Evolutionary conservation across 2,329 filamentous ascomycete genomes (phyloP).

Genomic region (Verticillium nonalfalfae): DNA sequence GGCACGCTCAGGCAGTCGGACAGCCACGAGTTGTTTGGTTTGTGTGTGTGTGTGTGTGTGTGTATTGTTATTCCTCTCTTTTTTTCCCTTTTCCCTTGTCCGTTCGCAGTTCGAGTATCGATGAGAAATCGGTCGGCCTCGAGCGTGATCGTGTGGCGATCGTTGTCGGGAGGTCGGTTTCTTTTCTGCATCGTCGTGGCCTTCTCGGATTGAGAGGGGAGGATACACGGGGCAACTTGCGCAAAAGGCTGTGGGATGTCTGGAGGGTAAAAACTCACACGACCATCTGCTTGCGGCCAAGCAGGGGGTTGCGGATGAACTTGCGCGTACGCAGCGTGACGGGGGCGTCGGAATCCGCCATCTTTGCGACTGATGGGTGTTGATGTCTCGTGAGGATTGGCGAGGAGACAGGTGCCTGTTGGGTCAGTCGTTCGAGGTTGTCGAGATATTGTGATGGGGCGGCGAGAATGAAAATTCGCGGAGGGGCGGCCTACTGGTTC

Average conservation of each 20-base stretch:
- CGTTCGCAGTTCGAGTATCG: too few species aligned
- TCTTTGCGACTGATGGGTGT: slow-evolving; percentile 53
- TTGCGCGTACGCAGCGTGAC: slow-evolving; percentile 96
- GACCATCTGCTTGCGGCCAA: slow-evolving; percentile 99
- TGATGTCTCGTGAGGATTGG: slow-evolving; percentile 18
- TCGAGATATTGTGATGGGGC: slow-evolving; percentile 7
- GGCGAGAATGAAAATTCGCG: slow-evolving; percentile 9
- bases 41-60: background rate
- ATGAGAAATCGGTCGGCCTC: too few species aligned
- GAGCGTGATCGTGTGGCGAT: background rate
- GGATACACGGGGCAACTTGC: background rate
- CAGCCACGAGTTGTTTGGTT: background rate
- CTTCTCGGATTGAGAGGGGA: background rate
- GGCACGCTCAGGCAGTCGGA: background rate
- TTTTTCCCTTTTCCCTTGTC: background rate
- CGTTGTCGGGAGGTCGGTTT: background rate
- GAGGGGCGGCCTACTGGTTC: slow-evolving; percentile 5
- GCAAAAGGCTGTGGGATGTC: background rate
- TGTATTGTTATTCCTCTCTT: background rate
- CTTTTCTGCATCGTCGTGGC: background rate
- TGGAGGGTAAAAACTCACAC: slow-evolving; percentile 65
- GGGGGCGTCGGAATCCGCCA: slow-evolving; percentile 77
- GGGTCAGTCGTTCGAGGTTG: slow-evolving; percentile 10
- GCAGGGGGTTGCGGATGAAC: slow-evolving; percentile 99
- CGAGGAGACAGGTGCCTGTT: slow-evolving; percentile 1